These are phyloP conservation scores for Talaromyces albobiverticillius DNA, from an alignment of 2,329 filamentous ascomycete species.

Conservation along the genomic window DNA sequence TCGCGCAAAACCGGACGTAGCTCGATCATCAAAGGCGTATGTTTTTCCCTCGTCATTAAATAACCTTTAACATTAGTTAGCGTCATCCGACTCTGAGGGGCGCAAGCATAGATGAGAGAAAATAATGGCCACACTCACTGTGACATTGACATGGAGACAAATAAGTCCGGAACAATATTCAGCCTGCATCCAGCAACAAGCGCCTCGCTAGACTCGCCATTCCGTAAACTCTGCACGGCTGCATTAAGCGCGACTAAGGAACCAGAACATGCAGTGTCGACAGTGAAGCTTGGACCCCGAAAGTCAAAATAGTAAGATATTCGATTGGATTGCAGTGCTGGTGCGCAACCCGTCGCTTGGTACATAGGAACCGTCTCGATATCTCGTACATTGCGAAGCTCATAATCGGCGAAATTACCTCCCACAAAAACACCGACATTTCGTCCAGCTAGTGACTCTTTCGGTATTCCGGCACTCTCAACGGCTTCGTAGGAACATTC, in stretches of 20 bases:
- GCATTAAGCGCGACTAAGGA: conserved; percentile 25
- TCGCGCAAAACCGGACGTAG: conserved; percentile 48
- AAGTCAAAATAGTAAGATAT: conserved; percentile 32
- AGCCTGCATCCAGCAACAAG: conserved; percentile 19
- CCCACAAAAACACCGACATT: conserved; percentile 18
- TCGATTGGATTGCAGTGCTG: conserved; percentile 20
- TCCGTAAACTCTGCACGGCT: conserved; percentile 25
- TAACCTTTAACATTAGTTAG: conserved; percentile 13
- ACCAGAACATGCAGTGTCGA: conserved; percentile 28
- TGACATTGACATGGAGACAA: conserved; percentile 15
- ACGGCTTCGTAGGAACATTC: conserved; percentile 32
- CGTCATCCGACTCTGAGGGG: neutral
- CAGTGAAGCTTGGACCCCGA: conserved; percentile 24
- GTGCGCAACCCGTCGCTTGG: conserved; percentile 11
- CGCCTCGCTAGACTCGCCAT: conserved; percentile 22
- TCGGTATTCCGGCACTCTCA: conserved; percentile 24
- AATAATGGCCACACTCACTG: neutral
- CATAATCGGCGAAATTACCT: conserved; percentile 12
- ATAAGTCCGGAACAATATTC: conserved; percentile 11
- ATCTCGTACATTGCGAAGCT: conserved; percentile 13
- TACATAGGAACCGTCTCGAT: conserved; percentile 16
- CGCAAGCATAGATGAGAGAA: conserved; percentile 6
- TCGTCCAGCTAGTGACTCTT: conserved; percentile 24
- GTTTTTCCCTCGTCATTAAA: conserved; percentile 24
- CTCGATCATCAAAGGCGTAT: conserved; percentile 39